Base-by-base conservation (phyloP, 129 eudicot species). In the Escallonia herrerae region DNA sequence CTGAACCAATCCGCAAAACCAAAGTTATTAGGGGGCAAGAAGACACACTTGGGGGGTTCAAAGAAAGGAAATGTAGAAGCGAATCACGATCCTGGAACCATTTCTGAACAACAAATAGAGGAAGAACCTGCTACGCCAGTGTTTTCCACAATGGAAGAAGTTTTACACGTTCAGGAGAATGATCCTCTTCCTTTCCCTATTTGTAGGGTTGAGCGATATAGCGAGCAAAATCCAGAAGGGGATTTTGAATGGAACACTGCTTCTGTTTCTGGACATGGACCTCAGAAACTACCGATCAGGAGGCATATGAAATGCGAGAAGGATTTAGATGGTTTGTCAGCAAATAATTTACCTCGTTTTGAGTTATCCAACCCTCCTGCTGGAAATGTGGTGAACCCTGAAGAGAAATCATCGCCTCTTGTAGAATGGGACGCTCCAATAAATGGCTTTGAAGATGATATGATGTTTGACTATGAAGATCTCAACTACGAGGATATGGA, bases 211-310 rank as follows among this genome's bases (percentile, higher is more conserved):
- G 82, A 93, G 49, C 83, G 75, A 55, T 70, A 37, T 42, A 66
- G 76, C 2, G 75, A 78, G 67, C 79, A 67, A 9, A 63, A 50
- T 8, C 40, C 76, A 14, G 81, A 76, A 60, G 53, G 51, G 22
- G 79, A 79, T 59, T 65, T 53, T 50, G 85, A 73, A 48, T 70
- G 79, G 67, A 77, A 76, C 14, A 40, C 71, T 49, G 54, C 76
- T 38, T 49, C 63, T 40, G 73, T 69, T 52, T 50, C 77, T 50
- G 77, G 62, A 33, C 63, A 82, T 14, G 87, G 76, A 48, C 91
- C 97, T 7, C 76, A 76, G 66, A 89, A 94, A 72, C 68, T 89
- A 49, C 90, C 86, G 3, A 90, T 94, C 63, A 80, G 99, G 76
- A 82, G 97, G 73, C 90, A 83, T 40, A 41, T 69, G 8, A 84